Base-by-base conservation (phyloP, 1,139 yeast species). In the Hyphopichia burtonii region DNA sequence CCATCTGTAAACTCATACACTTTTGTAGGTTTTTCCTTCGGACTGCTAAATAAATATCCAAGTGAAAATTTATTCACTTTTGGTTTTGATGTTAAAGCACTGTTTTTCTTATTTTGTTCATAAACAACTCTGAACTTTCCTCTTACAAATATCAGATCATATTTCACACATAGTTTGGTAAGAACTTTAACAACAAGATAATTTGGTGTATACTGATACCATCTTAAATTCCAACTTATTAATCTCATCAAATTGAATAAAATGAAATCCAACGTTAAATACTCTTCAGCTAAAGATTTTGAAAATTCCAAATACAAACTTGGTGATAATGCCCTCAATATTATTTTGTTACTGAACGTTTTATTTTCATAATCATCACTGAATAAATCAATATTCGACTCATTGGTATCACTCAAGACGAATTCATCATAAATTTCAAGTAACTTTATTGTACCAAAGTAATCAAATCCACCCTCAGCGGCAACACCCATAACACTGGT, bases 361-460 rank as follows among this genome's bases (percentile, higher is more conserved):
- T 53, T 50, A 31, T 57, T 57, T 33, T 56, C 59, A 46, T 67
- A 68, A 31, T 55, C 61, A 47, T 66, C 70, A 41, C 58, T 52
- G 37, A 55, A 63, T 18, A 54, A 42, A 46, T 68, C 72, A 16
- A 68, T 56, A 34, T 59, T 59, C 4, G 71, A 59, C 25, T 59
- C 66, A 34, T 48, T 49, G 2, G 58, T 47, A 16, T 68, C 74
- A 48, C 74, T 66, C 34, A 71, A 50, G 8, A 71, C 55, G 37
- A 72, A 68, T 48, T 71, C 77, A 44, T 69, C 67, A 45, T 70
- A 71, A 14, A 71, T 68, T 45, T 64, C 66, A 37, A 72, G 57
- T 28, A 71, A 46, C 47, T 69, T 68, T 5, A 66, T 58, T 1
- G 68, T 64, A 6, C 68, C 71, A 50, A 68, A 71, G 45, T 66